Conservation (phyloP, 805 yeast genomes). For the Barnettozyma californica region DNA sequence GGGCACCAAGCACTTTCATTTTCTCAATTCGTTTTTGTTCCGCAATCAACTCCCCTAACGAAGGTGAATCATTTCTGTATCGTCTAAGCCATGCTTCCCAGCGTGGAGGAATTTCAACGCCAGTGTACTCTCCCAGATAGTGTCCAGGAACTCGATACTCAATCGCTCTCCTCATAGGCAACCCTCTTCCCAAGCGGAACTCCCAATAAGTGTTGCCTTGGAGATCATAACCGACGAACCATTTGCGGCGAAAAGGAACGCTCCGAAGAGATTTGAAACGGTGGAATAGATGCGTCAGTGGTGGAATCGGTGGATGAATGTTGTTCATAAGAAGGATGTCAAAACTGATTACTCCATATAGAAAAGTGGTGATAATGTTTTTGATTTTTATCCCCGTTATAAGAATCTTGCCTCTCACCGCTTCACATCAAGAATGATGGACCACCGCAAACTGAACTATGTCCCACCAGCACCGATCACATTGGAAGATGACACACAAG, state of each 20-base stretch:
- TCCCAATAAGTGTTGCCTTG: constrained; percentile 88
- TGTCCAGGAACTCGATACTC: constrained; percentile 46
- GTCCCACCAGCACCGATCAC: constrained; percentile 38
- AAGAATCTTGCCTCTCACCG: not conserved
- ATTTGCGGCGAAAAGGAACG: constrained; percentile 64
- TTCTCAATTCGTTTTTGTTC: constrained; percentile 54
- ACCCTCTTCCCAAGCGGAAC: constrained; percentile 46
- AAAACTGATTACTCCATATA: not conserved
- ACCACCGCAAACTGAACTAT: constrained; percentile 12
- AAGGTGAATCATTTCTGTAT: constrained; percentile 56
- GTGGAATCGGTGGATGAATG: constrained; percentile 42
- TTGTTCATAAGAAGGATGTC: constrained; percentile 38
- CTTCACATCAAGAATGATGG: not conserved
- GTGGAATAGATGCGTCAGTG: constrained; percentile 44
- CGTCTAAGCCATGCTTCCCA: constrained; percentile 81
- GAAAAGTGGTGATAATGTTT: not conserved
- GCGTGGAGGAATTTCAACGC: constrained; percentile 58
- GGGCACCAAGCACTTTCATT: constrained; percentile 33
- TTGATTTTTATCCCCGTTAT: not conserved
- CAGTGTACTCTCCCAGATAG: constrained; percentile 38
- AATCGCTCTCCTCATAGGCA: constrained; percentile 54
- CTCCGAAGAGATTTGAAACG: constrained; percentile 55
- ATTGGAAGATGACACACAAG: constrained; percentile 29
- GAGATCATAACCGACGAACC: constrained; percentile 67
- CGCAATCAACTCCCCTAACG: constrained; percentile 51